phyloP scores from a whole-genome alignment of 371 early-diverging fungal genomes.

The Saksenaea oblongispora region DNA sequence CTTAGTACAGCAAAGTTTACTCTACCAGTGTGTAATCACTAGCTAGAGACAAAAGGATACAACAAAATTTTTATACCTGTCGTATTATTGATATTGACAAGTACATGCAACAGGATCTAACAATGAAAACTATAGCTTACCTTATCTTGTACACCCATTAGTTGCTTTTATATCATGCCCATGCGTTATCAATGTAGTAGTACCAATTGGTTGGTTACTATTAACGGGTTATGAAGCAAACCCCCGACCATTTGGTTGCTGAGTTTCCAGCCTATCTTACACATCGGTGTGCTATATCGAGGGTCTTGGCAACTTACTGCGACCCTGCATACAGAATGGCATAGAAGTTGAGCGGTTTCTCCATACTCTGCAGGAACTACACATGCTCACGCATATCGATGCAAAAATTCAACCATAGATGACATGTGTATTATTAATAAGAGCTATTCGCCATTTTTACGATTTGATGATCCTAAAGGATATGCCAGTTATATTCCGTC shows the following conservation, averaged over 20 bases:
- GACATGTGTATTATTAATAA: background rate
- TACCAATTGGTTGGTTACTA: too few species aligned
- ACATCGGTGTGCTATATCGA: constrained; percentile 18
- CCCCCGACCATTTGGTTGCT: constrained; percentile 10
- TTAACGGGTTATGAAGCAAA: too few species aligned
- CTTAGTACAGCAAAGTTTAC: too few species aligned
- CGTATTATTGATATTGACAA: too few species aligned
- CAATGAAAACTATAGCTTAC: too few species aligned
- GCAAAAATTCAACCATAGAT: background rate
- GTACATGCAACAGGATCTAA: too few species aligned
- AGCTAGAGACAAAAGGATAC: too few species aligned
- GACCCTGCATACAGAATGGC: constrained; percentile 12
- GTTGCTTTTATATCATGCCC: too few species aligned
- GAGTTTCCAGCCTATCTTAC: constrained; percentile 24
- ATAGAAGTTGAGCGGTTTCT: constrained; percentile 14
- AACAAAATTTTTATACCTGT: too few species aligned
- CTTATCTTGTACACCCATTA: too few species aligned
- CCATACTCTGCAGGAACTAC: constrained; percentile 15
- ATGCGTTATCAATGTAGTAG: too few species aligned
- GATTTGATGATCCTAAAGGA: constrained; percentile 3
- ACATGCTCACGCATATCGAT: constrained; percentile 5
- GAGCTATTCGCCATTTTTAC: background rate
- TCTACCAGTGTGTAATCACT: too few species aligned
- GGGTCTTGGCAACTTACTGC: constrained; percentile 9
- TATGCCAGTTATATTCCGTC: constrained; percentile 9